These are phyloP conservation scores for Phallus indusiatus DNA, from an alignment of 768 basidiomycete genomes.

Conservation along the genomic window DNA sequence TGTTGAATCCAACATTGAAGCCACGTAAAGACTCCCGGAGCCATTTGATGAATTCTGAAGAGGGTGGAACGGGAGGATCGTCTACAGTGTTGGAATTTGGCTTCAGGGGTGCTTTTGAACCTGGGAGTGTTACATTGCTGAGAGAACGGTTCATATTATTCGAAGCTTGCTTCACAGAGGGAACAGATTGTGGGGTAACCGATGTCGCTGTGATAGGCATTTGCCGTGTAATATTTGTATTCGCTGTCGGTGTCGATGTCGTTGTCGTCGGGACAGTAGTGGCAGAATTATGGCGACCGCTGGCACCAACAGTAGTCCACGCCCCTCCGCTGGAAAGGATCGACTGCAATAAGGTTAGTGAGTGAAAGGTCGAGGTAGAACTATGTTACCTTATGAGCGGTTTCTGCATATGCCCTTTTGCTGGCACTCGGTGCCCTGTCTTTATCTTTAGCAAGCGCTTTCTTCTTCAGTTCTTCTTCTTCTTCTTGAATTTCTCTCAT, in stretches of 20 bases:
- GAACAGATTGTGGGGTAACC: constrained; percentile 21
- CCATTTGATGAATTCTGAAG: constrained; percentile 91
- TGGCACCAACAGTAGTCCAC: constrained; percentile 84
- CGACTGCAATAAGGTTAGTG: constrained; percentile 20
- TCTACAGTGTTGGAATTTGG: constrained; percentile 32
- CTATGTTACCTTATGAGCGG: constrained; percentile 55
- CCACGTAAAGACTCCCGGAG: constrained; percentile 71
- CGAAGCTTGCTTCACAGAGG: constrained; percentile 29
- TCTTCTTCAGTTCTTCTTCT: constrained; percentile 87
- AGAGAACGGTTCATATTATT: constrained; percentile 25
- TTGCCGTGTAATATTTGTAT: constrained; percentile 26
- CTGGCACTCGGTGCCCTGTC: constrained; percentile 41
- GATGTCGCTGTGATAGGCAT: constrained; percentile 20
- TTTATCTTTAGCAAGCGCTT: constrained; percentile 48
- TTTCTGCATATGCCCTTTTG: constrained; percentile 72
- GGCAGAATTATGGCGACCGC: constrained; percentile 45
- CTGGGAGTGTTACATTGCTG: constrained; percentile 22
- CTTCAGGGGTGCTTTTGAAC: constrained; percentile 19
- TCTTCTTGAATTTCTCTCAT: constrained; percentile 99
- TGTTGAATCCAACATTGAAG: constrained; percentile 45
- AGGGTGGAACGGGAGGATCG: constrained; percentile 58
- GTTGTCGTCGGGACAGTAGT: constrained; percentile 20
- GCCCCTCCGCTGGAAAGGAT: constrained; percentile 34
- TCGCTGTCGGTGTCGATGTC: constrained; percentile 18
- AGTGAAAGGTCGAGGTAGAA: not conserved